Evolutionary conservation across 78 protist genomes (phyloP).

Genomic region (Dictyostelium citrinum): DNA sequence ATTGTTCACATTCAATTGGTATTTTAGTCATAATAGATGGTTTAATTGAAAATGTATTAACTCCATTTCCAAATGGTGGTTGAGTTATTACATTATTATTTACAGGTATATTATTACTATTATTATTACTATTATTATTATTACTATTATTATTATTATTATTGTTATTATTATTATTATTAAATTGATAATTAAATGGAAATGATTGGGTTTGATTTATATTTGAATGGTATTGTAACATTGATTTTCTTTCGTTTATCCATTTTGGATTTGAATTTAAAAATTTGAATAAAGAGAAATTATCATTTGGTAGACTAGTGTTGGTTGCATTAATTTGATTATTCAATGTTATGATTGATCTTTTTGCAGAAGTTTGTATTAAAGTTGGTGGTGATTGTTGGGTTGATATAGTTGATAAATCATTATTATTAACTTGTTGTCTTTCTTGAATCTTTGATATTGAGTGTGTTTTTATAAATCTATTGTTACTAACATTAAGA

Average conservation of each 20-base stretch:
- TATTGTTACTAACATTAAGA: background rate
- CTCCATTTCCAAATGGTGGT: conserved; percentile 15
- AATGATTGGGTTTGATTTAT: background rate
- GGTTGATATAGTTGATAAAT: background rate
- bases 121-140: background rate
- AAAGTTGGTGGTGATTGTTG: conserved; percentile 6
- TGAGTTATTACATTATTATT: background rate
- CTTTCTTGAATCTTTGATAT: background rate
- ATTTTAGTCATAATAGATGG: background rate
- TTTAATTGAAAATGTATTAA: background rate
- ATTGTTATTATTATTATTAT: background rate
- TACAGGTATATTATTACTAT: background rate
- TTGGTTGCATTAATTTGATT: background rate
- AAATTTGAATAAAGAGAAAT: conserved; percentile 19
- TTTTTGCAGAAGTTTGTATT: background rate
- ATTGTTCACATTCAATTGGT: background rate
- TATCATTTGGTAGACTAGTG: background rate
- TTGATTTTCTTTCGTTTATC: conserved; percentile 13
- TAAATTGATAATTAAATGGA: conserved; percentile 38
- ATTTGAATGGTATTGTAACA: background rate
- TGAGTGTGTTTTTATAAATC: background rate
- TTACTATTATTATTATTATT: background rate
- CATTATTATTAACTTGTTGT: background rate
- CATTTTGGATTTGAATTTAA: conserved; percentile 5
- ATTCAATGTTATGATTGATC: background rate